A percentile compares a stretch with the other conserved stretches of the same genome.
These are phyloP conservation scores for Fusarium sororula DNA, from an alignment of 2,329 filamentous ascomycete species.

Conservation along the genomic window DNA sequence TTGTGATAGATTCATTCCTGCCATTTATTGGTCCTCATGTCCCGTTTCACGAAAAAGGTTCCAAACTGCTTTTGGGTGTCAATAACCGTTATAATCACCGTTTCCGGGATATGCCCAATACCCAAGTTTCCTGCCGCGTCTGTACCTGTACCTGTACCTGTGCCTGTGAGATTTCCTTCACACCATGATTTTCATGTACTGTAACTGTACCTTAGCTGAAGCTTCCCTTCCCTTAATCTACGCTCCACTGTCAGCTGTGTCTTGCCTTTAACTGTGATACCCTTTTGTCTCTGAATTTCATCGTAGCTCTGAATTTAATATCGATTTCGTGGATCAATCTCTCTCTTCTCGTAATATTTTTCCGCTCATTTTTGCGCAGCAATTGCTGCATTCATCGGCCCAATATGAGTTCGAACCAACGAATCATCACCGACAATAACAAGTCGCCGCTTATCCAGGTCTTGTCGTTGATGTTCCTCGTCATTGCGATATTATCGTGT, in stretches of 20 bases:
- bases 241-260: conserved; percentile 2
- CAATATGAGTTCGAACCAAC: conserved; percentile 37
- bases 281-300: neutral
- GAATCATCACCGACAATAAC: conserved; percentile 42
- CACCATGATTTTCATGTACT: neutral
- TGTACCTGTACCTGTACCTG: neutral
- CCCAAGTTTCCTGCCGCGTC: neutral
- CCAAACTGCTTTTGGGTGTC: conserved; percentile 11
- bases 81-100: conserved; percentile 6
- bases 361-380: neutral
- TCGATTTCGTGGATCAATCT: neutral
- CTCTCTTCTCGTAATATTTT: neutral
- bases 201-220: neutral
- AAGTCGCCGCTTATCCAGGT: conserved; percentile 45
- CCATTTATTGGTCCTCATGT: neutral
- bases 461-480: conserved; percentile 43
- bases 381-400: neutral
- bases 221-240: neutral
- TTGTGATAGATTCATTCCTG: neutral
- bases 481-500: conserved; percentile 41
- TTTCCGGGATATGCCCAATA: neutral
- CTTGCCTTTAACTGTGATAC: neutral
- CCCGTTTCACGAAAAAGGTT: neutral
- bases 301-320: neutral
- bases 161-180: neutral